These are phyloP conservation scores for Aciculosporium take DNA, from an alignment of 2,329 filamentous ascomycete genomes.

Conservation along the genomic window DNA sequence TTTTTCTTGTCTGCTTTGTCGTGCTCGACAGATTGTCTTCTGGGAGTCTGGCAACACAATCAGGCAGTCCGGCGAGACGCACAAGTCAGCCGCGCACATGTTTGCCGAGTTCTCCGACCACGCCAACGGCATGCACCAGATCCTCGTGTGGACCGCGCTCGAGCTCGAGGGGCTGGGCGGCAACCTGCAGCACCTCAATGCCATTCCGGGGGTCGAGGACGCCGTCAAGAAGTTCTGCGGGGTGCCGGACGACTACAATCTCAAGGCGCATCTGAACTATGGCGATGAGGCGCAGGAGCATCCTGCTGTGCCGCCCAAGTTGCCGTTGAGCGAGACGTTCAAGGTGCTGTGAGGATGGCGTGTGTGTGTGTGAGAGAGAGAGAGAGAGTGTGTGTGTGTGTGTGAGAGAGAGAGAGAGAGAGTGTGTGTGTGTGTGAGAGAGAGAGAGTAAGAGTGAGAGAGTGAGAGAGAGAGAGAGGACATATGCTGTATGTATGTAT, in stretches of 20 bases:
- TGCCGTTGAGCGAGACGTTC: constrained; percentile 12
- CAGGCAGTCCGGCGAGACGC: constrained; percentile 48
- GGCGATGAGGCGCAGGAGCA: constrained; percentile 45
- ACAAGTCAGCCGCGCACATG: constrained; percentile 59
- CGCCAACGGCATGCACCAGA: constrained; percentile 66
- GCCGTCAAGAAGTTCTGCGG: constrained; percentile 56
- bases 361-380: too few relatives aligned
- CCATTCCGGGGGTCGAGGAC: constrained; percentile 58
- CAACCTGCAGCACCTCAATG: constrained; percentile 87
- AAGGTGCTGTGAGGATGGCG: neutral
- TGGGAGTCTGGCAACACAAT: constrained; percentile 39
- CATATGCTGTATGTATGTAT: too few relatives aligned
- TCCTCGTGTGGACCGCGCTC: constrained; percentile 65
- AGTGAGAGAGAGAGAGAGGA: too few relatives aligned
- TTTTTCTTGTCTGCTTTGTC: too few relatives aligned
- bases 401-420: too few relatives aligned
- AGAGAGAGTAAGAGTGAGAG: too few relatives aligned
- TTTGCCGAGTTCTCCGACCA: constrained; percentile 69
- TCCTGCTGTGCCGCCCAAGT: constrained; percentile 48
- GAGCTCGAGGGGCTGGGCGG: constrained; percentile 73
- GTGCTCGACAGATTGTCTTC: constrained; percentile 74
- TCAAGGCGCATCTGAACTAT: constrained; percentile 76
- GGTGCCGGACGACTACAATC: constrained; percentile 56
- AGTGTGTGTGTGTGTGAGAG: too few relatives aligned
- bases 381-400: too few relatives aligned